Evolutionary conservation across 1,139 yeast genomes (phyloP), one percentile per base, ranked within the genome.

Genomic region (Hemisphaericaspora lyxosophila): DNA sequence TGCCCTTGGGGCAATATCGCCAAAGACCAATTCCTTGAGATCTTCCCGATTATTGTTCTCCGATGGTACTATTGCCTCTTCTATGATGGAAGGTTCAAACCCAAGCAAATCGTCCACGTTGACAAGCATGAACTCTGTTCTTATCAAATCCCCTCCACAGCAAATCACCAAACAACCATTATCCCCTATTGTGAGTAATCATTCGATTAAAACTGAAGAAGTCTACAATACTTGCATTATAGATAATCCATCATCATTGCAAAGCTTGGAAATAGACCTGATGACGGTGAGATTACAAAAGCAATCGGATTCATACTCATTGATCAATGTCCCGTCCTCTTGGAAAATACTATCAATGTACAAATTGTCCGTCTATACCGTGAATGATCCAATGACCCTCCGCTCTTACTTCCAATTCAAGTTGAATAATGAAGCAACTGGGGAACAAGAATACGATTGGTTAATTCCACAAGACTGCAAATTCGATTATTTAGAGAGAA

Each of bases 261-360:
- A 42, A 59, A 12, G 47, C 59, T 18, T 54, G 64, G 39, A 57
- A 58, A 37, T 51, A 51, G 22, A 38, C 7, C 41, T 25, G 41
- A 62, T 67, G 63, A 64, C 64, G 5, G 54, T 70, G 18, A 59
- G 75, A 40, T 55, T 71, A 25, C 76, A 70, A 44, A 57, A 57
- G 41, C 72, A 68, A 42, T 44, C 64, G 40, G 69, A 62, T 27
- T 51, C 62, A 1, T 59, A 60, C 37, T 59, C 56, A 3, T 53
- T 51, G 19, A 54, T 67, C 20, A 59, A 60, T 33, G 56, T 54
- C 36, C 66, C 70, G 14, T 67, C 74, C 3, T 64, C 75, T 2
- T 71, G 77, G 77, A 59, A 67, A 35, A 65, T 69, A 11, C 47
- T 71, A 29, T 58, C 73, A 2, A 71, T 71, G 77, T 68, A 53